Conservation (phyloP, 208 protist genomes). For the Leptomonas pyrrhocoris region DNA sequence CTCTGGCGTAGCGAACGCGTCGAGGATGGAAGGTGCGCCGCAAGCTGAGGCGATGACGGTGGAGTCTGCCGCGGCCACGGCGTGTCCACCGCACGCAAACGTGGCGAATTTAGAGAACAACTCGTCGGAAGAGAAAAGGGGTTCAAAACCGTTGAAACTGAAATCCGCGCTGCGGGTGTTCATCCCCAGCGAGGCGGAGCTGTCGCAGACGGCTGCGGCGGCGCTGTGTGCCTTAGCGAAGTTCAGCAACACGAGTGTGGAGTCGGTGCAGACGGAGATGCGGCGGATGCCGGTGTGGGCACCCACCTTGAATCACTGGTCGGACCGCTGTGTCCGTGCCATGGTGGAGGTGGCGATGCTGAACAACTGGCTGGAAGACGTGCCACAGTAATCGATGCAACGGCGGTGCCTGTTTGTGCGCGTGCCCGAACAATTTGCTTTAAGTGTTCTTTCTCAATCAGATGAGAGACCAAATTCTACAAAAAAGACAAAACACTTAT, state of each 20-base stretch:
- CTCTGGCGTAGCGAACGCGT: too few species aligned
- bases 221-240: constrained; percentile 72
- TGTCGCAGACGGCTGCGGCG: constrained; percentile 50
- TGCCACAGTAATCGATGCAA: constrained; percentile 4
- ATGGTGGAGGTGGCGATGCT: constrained; percentile 74
- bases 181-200: constrained; percentile 33
- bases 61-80: background rate
- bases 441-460: too few species aligned
- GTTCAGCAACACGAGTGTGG: constrained; percentile 57
- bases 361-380: constrained; percentile 76
- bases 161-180: constrained; percentile 9
- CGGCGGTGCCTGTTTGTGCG: background rate
- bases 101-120: background rate
- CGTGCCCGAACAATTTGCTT: too few species aligned
- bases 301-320: constrained; percentile 55
- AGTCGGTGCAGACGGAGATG: constrained; percentile 66
- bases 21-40: too few species aligned
- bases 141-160: background rate
- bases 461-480: too few species aligned
- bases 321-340: constrained; percentile 51
- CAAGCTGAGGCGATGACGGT: background rate
- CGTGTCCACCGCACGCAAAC: background rate
- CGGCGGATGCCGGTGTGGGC: constrained; percentile 54
- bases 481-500: too few species aligned
- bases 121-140: background rate